phyloP scores from a whole-genome alignment of 441 rosid species.

The Hypseocharis bilobata region DNA sequence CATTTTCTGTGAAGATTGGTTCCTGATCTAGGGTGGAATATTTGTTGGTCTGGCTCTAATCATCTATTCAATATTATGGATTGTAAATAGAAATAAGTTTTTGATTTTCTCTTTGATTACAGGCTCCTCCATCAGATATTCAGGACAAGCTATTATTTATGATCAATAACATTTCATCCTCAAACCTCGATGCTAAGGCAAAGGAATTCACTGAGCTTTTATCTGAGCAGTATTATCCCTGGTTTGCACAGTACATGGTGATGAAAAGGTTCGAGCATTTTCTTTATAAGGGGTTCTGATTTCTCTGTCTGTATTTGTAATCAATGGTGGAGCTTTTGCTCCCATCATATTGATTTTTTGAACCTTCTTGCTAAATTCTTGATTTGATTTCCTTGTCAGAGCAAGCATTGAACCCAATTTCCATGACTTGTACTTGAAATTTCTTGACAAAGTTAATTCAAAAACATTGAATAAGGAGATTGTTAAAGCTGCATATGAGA shows the following conservation, averaged over 20 bases:
- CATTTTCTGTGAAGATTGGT: not conserved
- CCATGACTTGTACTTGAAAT: slow-evolving; percentile 90
- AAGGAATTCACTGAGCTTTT: slow-evolving; percentile 79
- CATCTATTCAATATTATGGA: not conserved
- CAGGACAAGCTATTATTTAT: slow-evolving; percentile 91
- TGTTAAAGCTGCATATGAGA: slow-evolving; percentile 82
- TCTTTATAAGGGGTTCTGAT: not conserved
- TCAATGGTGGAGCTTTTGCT: not conserved
- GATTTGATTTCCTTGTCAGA: slow-evolving; percentile 33
- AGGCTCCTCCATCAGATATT: slow-evolving; percentile 79
- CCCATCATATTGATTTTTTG: not conserved
- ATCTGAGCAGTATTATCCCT: slow-evolving; percentile 73
- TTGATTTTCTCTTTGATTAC: slow-evolving; percentile 23
- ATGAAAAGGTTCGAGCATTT: slow-evolving; percentile 70
- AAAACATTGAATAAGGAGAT: slow-evolving; percentile 84
- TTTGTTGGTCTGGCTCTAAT: not conserved
- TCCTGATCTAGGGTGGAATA: not conserved
- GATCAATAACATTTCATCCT: slow-evolving; percentile 73
- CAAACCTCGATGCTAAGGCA: slow-evolving; percentile 75
- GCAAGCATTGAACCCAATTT: slow-evolving; percentile 99
- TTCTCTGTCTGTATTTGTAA: not conserved
- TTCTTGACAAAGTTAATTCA: slow-evolving; percentile 77
- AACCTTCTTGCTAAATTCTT: not conserved
- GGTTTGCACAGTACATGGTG: slow-evolving; percentile 99
- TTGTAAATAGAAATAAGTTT: not conserved